Evolutionary conservation across 495 filamentous ascomycete species (phyloP).

Genomic region (Daldinia loculata): DNA sequence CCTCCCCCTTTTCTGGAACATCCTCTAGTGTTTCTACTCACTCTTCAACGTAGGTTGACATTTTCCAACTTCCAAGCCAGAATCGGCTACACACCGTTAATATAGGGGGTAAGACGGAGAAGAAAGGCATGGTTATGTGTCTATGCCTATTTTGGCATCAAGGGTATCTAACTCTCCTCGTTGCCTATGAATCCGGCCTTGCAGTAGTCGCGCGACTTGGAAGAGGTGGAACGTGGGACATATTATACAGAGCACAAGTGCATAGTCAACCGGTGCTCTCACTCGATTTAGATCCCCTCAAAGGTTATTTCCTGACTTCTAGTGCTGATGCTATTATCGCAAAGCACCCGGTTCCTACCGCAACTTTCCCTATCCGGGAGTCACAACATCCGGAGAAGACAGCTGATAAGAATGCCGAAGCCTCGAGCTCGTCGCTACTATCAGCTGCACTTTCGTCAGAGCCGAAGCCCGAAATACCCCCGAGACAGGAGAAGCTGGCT

Average conservation of each 20-base stretch:
- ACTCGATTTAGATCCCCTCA: slow-evolving; percentile 66
- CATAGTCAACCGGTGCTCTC: slow-evolving; percentile 91
- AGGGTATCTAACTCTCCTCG: slow-evolving; percentile 60
- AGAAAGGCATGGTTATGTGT: slow-evolving; percentile 93
- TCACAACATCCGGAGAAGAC: slow-evolving; percentile 7
- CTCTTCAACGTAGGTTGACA: slow-evolving; percentile 67
- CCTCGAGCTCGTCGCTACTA: slow-evolving; percentile 37
- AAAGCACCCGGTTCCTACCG: slow-evolving; percentile 61
- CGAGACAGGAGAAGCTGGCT: slow-evolving; percentile 38
- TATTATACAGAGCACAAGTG: slow-evolving; percentile 68
- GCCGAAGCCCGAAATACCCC: slow-evolving; percentile 22
- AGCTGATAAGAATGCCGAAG: slow-evolving; percentile 5
- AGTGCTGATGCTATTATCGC: slow-evolving; percentile 73
- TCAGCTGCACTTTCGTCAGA: slow-evolving; percentile 38
- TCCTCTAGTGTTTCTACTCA: slow-evolving; percentile 11
- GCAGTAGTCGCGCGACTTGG: slow-evolving; percentile 62
- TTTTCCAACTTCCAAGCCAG: slow-evolving; percentile 84
- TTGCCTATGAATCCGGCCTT: slow-evolving; percentile 90
- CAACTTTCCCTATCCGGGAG: slow-evolving; percentile 11
- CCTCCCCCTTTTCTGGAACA: not conserved
- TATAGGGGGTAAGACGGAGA: slow-evolving; percentile 60
- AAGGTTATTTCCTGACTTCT: slow-evolving; percentile 77
- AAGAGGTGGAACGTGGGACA: slow-evolving; percentile 61
- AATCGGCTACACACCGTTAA: slow-evolving; percentile 71
- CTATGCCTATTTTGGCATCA: slow-evolving; percentile 66